phyloP scores from a whole-genome alignment of 108 stramenopile genomes.

The Tribonema minus region DNA sequence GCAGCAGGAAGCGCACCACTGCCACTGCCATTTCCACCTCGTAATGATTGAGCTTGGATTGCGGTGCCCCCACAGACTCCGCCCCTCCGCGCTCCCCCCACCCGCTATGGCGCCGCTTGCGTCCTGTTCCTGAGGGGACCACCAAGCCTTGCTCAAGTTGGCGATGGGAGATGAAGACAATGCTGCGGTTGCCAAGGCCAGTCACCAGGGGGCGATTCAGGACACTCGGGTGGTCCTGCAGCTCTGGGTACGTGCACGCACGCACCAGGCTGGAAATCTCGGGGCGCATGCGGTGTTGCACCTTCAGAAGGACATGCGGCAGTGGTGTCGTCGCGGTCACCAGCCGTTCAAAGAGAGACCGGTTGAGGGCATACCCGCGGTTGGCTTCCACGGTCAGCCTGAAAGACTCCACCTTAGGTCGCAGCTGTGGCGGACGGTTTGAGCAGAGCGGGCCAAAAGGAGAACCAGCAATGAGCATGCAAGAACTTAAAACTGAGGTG shows the following conservation, averaged over 20 bases:
- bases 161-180: neutral
- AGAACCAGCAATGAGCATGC: too few relatives aligned
- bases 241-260: neutral
- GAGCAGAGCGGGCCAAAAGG: too few relatives aligned
- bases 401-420: neutral
- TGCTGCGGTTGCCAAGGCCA: neutral
- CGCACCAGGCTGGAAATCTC: neutral
- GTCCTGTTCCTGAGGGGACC: neutral
- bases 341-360: constrained; percentile 62
- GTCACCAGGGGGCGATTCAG: neutral
- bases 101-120: neutral
- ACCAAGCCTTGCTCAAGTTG: neutral
- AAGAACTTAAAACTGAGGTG: too few relatives aligned
- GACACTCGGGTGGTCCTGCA: neutral
- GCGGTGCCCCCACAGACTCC: neutral
- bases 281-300: constrained; percentile 8
- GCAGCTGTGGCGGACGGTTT: too few relatives aligned
- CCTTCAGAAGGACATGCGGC: constrained; percentile 7
- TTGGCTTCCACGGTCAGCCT: neutral
- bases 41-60: neutral
- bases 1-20: neutral
- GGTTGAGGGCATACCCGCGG: constrained; percentile 58
- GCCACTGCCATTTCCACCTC: neutral
- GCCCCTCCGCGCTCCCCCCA: neutral
- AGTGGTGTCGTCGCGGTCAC: neutral